Evolutionary conservation across 2,329 filamentous ascomycete species (phyloP), one percentile per base, ranked within the genome.

Genomic region (Sporothrix pseudoabietina): DNA sequence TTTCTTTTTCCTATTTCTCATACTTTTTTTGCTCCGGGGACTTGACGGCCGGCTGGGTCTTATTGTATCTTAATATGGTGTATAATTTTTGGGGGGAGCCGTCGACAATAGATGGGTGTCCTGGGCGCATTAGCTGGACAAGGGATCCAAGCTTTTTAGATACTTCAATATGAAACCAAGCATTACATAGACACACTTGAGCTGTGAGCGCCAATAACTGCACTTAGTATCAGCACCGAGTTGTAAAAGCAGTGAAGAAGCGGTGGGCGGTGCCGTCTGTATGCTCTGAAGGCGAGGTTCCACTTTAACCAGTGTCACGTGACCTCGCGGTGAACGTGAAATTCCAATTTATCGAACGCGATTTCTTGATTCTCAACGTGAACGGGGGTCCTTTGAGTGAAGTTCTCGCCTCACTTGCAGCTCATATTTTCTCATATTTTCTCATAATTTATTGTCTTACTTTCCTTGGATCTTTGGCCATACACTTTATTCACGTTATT

Each of bases 11-110:
- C 57, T 59, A 61, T 30, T 59, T 55, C 22, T 55, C 22, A 65
- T 55, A 55, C 44, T 44, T 52, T 35, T 44, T 41, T 74, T 65
- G 44, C 69, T 61, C 65, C 65, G 39, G 47, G 49, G 47, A 59
- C 47, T 71, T 19, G 55, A 32, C n/a, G 22, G 66, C 35, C 14
- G 52, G 55, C 32, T 39, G 54, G 74, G 59, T 61, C 55, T 71
- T 69, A 49, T 49, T 71, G 70, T 72, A 74, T 74, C 59, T 54
- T 74, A 72, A 72, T 74, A 76, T 30, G 61, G 69, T 74, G 72
- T 76, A 76, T 76, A 59, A 41, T 68, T 71, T 63, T 69, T 63
- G 68, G 52, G 54, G 69, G 52, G 57, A 47, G 68, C 47, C 35
- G 68, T 41, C 55, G 68, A 19, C 55, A 32, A 72, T 73, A 74